Conservation (phyloP, 768 basidiomycete genomes). For the Infundibulicybe gibba region DNA sequence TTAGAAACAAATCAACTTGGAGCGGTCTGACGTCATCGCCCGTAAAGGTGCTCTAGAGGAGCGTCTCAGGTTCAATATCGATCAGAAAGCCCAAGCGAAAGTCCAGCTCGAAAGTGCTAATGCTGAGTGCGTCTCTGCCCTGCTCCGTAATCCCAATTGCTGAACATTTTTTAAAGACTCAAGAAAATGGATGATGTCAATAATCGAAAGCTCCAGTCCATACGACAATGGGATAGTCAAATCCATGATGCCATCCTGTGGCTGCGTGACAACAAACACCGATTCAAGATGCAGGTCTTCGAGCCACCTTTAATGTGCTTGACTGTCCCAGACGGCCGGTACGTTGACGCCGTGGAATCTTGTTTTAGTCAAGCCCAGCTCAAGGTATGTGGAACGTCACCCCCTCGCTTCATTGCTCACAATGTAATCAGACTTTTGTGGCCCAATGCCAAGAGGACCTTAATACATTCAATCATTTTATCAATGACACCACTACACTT, state of each 20-base stretch:
- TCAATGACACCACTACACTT: slow-evolving; percentile 60
- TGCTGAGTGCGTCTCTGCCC: slow-evolving; percentile 18
- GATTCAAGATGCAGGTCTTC: slow-evolving; percentile 79
- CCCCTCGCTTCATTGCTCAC: neutral
- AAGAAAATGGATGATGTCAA: slow-evolving; percentile 50
- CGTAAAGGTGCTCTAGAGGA: slow-evolving; percentile 22
- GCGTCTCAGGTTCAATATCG: slow-evolving; percentile 21
- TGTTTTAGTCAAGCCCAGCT: slow-evolving; percentile 58
- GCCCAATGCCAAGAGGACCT: slow-evolving; percentile 83
- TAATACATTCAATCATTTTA: slow-evolving; percentile 56
- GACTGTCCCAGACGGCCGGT: slow-evolving; percentile 59
- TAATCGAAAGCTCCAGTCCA: slow-evolving; percentile 53
- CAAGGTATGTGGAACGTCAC: slow-evolving; percentile 45
- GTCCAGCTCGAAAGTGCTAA: slow-evolving; percentile 18
- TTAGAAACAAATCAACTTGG: slow-evolving; percentile 30
- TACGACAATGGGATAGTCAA: slow-evolving; percentile 52
- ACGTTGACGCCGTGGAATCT: slow-evolving; percentile 69
- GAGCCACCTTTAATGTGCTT: slow-evolving; percentile 81
- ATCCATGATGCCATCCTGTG: slow-evolving; percentile 66
- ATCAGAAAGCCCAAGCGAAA: slow-evolving; percentile 19
- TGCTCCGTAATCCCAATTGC: neutral
- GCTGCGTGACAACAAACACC: slow-evolving; percentile 61
- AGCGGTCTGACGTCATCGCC: slow-evolving; percentile 19
- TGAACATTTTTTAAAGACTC: slow-evolving; percentile 34
- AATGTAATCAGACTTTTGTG: slow-evolving; percentile 67